Percentiles rank a stretch among this genome's conserved stretches.
These are phyloP conservation scores for Phytophthora fragariaefolia DNA, from an alignment of 352 stramenopile genomes.

Conservation along the genomic window DNA sequence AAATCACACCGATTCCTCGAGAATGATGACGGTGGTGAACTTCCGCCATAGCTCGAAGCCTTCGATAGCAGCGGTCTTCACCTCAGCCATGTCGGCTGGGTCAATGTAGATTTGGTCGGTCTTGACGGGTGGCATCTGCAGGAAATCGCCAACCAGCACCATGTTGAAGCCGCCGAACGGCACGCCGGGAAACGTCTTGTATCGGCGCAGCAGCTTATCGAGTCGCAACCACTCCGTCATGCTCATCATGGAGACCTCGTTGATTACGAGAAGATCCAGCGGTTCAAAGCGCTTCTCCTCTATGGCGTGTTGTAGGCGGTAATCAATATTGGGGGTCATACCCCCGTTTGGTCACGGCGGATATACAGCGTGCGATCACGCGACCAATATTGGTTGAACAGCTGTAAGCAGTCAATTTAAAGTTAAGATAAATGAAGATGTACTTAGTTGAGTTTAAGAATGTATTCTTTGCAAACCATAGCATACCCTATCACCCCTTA, in stretches of 20 bases:
- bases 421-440: too few species aligned
- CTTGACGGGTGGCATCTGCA: slow-evolving; percentile 7
- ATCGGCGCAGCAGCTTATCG: slow-evolving; percentile 2
- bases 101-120: slow-evolving; percentile 6
- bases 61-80: neutral
- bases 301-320: neutral
- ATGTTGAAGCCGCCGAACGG: slow-evolving; percentile 13
- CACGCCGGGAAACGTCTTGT: neutral
- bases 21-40: neutral
- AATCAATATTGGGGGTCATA: too few species aligned
- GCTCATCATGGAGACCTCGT: slow-evolving; percentile 16
- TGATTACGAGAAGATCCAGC: neutral
- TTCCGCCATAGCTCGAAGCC: slow-evolving; percentile 8
- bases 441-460: too few species aligned
- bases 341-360: too few species aligned
- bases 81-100: neutral
- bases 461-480: too few species aligned
- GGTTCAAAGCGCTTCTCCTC: neutral
- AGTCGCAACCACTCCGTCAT: neutral
- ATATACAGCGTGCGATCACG: too few species aligned
- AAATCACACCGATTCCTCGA: slow-evolving; percentile 9
- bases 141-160: slow-evolving; percentile 13
- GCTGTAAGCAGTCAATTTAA: too few species aligned
- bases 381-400: too few species aligned
- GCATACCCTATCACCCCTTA: too few species aligned